Conservation (phyloP, 164 flowering plant genomes). For the Euptelea pleiosperma region DNA sequence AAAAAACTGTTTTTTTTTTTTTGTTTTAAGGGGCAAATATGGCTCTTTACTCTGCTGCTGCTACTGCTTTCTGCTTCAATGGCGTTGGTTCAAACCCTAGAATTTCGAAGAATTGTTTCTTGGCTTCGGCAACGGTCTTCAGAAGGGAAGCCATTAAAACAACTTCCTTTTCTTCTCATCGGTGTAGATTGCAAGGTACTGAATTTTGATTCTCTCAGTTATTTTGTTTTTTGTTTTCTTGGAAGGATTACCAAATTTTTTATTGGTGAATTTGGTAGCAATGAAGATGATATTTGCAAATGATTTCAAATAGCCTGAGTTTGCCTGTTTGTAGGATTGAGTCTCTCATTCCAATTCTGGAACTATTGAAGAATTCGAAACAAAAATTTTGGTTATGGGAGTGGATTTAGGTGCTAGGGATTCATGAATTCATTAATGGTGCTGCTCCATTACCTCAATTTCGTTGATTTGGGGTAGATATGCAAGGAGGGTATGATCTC, state of each 20-base stretch:
- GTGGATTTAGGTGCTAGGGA: too few species aligned
- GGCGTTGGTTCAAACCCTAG: constrained; percentile 1
- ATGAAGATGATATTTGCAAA: too few species aligned
- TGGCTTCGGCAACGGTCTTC: background rate
- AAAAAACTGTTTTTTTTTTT: too few species aligned
- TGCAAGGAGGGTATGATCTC: too few species aligned
- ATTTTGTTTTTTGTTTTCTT: background rate
- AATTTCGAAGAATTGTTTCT: background rate
- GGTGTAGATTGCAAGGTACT: constrained; percentile 12
- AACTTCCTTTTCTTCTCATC: constrained; percentile 1
- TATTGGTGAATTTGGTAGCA: too few species aligned
- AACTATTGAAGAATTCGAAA: too few species aligned
- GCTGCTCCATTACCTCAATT: too few species aligned
- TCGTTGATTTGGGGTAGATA: too few species aligned
- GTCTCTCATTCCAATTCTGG: constrained; percentile 29
- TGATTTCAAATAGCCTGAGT: background rate
- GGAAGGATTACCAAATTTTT: too few species aligned
- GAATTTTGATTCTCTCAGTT: background rate
- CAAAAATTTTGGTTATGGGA: too few species aligned
- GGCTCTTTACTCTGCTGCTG: constrained; percentile 11
- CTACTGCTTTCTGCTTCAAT: background rate
- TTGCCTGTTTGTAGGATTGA: background rate
- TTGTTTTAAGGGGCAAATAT: too few species aligned
- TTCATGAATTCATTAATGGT: too few species aligned
- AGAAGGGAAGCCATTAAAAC: background rate